Percentiles rank a stretch among this genome's conserved stretches.
Evolutionary conservation across 1,284 basidiomycete genomes (phyloP).

Genomic region (Cryptococcus sp.): DNA sequence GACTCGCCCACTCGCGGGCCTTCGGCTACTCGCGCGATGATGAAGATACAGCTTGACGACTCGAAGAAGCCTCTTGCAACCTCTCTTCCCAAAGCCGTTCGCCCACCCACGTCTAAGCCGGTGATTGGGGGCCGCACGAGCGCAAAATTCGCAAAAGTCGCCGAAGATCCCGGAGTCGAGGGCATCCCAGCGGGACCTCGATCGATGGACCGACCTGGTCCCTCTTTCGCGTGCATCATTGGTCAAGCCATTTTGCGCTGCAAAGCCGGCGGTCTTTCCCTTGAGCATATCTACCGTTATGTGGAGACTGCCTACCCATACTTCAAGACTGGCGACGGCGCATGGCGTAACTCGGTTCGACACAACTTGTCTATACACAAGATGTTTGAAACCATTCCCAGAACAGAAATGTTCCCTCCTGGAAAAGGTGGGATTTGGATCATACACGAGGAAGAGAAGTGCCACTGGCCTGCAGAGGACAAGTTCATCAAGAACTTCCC

Average conservation of each 20-base stretch:
- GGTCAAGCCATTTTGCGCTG: constrained; percentile 91
- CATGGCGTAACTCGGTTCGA: constrained; percentile 88
- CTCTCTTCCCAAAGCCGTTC: constrained; percentile 11
- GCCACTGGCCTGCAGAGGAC: constrained; percentile 48
- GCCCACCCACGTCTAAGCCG: constrained; percentile 21
- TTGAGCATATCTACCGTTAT: constrained; percentile 95
- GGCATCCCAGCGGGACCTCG: constrained; percentile 79
- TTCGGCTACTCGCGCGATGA: constrained; percentile 24
- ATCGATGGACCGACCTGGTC: constrained; percentile 71
- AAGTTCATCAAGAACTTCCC: constrained; percentile 53
- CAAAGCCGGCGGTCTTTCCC: constrained; percentile 76
- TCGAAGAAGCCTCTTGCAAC: constrained; percentile 7
- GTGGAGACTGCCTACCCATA: constrained; percentile 91
- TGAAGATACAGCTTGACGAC: constrained; percentile 28
- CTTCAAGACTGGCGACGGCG: constrained; percentile 89
- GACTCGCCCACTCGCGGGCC: constrained; percentile 43
- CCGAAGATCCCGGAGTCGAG: constrained; percentile 51
- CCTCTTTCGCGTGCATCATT: constrained; percentile 92
- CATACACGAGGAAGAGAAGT: constrained; percentile 50
- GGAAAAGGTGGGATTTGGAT: constrained; percentile 55
- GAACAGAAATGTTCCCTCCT: constrained; percentile 49
- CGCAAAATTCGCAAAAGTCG: constrained; percentile 46
- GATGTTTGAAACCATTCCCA: constrained; percentile 66
- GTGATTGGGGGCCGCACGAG: constrained; percentile 34
- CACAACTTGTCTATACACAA: constrained; percentile 85